These are phyloP conservation scores for Xerophyta viscosa DNA, from an alignment of 106 monocot species.

Conservation along the genomic window DNA sequence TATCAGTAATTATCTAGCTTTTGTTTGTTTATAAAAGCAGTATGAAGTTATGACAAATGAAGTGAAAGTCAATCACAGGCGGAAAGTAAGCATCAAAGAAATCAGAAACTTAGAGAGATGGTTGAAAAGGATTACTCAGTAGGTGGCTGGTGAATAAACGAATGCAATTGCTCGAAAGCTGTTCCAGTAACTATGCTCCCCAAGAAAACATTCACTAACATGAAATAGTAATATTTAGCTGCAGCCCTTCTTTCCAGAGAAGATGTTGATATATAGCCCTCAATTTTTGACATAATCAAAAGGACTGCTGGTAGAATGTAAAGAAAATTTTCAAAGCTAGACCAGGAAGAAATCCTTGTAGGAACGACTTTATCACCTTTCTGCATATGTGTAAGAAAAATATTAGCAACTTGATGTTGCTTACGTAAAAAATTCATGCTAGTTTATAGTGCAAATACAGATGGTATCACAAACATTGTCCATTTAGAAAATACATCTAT, in stretches of 20 bases:
- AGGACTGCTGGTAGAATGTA: conserved; percentile 76
- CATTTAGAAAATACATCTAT: too few species aligned
- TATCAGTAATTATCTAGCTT: too few species aligned
- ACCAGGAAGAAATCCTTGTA: conserved; percentile 97
- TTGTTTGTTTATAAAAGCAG: too few species aligned
- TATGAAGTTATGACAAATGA: too few species aligned
- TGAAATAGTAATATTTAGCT: conserved; percentile 92
- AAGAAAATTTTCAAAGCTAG: conserved; percentile 82
- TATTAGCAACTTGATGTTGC: too few species aligned
- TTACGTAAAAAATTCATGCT: too few species aligned
- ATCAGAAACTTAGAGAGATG: too few species aligned
- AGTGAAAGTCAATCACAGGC: too few species aligned
- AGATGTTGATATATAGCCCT: conserved; percentile 83
- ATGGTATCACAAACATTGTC: too few species aligned
- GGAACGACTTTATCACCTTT: conserved; percentile 73
- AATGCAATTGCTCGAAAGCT: conserved; percentile 82
- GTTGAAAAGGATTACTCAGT: conserved; percentile 40
- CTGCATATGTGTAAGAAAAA: too few species aligned
- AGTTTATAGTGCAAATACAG: too few species aligned
- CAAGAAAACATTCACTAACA: conserved; percentile 90
- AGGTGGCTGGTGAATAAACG: conserved; percentile 74
- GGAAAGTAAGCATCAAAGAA: too few species aligned
- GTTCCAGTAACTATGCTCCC: conserved; percentile 96
- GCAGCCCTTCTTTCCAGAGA: conserved; percentile 82
- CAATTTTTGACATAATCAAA: conserved; percentile 85